Base-by-base conservation (phyloP, 2,329 filamentous ascomycete genomes). In the Penicillium aurantiogriseum region DNA sequence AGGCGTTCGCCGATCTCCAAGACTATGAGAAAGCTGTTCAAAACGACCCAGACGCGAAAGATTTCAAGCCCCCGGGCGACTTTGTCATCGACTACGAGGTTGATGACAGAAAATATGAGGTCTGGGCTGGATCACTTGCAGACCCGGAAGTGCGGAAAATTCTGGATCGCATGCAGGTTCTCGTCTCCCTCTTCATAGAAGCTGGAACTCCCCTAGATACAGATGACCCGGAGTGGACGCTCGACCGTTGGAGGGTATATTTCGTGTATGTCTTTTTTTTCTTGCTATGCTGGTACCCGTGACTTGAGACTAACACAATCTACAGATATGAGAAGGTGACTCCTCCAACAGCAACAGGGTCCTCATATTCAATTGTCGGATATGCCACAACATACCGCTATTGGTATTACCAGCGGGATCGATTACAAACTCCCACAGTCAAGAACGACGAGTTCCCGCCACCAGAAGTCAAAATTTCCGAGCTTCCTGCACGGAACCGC, bases 331-430 rank as follows among this genome's bases (percentile, higher is more conserved):
- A 88, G 70, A 83, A 83, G 59, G 66, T 74, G 15, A 67, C 68
- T 31, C 74, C 75, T 31, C 68, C 76, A 3, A 76, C 76, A 2
- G 73, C 80, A 11, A 77, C 75, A 10, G 79, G 77, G 52, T 82
- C 80, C 15, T 78, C 83, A n/a, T 96, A 97, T 72, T 84, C 85
- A 3, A 90, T 99, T 63, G 87, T 91, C 36, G 94, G 94, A 56
- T 97, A 95, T 75, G 88, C 89, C 17, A 97, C 93, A 1, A 88
- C 93, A 35, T 97, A 97, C 75, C 87, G 91, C 49, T 93, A 92
- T 77, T 96, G 89, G 80, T 78, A 81, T 58, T 79, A 76, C 55
- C 75, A 77, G 49, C 74, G 74, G 57, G 67, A 72, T 54, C 54
- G 60, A 13, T 69, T 72, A 17, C 66, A 74, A 15, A 58, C 81